Evolutionary conservation across 1,284 basidiomycete species (phyloP).

Genomic region (Cryptococcus sp.): DNA sequence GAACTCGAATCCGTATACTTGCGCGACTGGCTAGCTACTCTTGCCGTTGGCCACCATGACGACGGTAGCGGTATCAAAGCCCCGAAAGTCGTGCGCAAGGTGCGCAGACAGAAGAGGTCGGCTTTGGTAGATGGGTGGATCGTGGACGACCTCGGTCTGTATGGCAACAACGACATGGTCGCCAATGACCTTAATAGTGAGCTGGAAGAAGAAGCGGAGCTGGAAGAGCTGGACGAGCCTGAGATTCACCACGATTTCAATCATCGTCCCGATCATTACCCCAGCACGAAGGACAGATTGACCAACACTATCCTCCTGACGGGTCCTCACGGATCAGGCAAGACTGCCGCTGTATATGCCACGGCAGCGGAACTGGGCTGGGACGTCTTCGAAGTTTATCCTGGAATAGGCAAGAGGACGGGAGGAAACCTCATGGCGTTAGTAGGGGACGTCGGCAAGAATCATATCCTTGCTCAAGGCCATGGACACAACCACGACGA

Average conservation of each 20-base stretch:
- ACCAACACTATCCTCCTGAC: conserved; percentile 81
- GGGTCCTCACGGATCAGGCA: conserved; percentile 84
- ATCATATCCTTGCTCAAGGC: conserved; percentile 68
- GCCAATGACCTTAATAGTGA: conserved; percentile 7
- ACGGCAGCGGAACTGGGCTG: conserved; percentile 90
- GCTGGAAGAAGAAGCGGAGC: conserved; percentile 30
- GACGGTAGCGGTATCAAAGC: conserved; percentile 1
- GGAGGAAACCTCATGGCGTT: conserved; percentile 75
- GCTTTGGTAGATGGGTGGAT: conserved; percentile 45
- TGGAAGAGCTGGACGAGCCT: conserved; percentile 31
- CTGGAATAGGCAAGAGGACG: conserved; percentile 86
- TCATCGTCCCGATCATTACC: conserved; percentile 30
- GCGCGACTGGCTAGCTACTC: conserved; percentile 76
- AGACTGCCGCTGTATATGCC: conserved; percentile 89
- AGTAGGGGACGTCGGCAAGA: conserved; percentile 90
- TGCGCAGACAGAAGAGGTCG: conserved; percentile 29
- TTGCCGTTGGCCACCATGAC: conserved; percentile 58
- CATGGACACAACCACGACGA: conserved; percentile 4
- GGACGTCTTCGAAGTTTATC: conserved; percentile 96
- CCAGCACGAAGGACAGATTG: conserved; percentile 54
- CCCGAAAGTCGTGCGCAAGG: conserved; percentile 42
- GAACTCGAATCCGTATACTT: conserved; percentile 71
- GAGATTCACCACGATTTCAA: conserved; percentile 18
- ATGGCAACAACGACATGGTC: conserved; percentile 29
- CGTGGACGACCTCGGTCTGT: conserved; percentile 50